Evolutionary conservation across 495 filamentous ascomycete species (phyloP).

Genomic region (Darksidea phi): DNA sequence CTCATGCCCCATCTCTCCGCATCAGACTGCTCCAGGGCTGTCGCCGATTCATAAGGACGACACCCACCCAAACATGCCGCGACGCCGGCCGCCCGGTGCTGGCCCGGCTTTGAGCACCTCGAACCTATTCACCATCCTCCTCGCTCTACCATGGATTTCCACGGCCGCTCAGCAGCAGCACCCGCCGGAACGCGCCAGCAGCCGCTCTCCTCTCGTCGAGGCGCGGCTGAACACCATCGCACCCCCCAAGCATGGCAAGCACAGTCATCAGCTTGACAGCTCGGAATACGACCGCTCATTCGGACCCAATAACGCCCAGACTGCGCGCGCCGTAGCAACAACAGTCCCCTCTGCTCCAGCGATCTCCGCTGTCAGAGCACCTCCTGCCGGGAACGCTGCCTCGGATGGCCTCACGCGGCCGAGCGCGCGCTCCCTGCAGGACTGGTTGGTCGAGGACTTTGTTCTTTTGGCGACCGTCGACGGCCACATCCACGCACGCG

Average conservation of each 20-base stretch:
- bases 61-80: constrained; percentile 30
- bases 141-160: constrained; percentile 34
- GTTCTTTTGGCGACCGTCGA: constrained; percentile 99
- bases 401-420: constrained; percentile 72
- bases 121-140: constrained; percentile 32
- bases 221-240: constrained; percentile 29
- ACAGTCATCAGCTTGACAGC: constrained; percentile 4
- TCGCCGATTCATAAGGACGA: constrained; percentile 21
- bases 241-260: constrained; percentile 12
- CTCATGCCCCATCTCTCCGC: constrained; percentile 32
- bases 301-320: constrained; percentile 52
- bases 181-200: constrained; percentile 32
- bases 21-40: constrained; percentile 12
- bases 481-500: constrained; percentile 89
- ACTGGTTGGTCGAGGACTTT: constrained; percentile 99
- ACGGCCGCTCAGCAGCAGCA: constrained; percentile 46
- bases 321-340: constrained; percentile 92
- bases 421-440: constrained; percentile 90
- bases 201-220: constrained; percentile 34
- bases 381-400: constrained; percentile 60
- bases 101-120: constrained; percentile 43
- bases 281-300: constrained; percentile 24
- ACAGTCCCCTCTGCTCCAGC: constrained; percentile 78
- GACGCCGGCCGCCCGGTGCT: constrained; percentile 43
- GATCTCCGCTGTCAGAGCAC: constrained; percentile 42